Percentiles rank a stretch among this genome's conserved stretches.
These are phyloP conservation scores for Platanus orientalis DNA, from an alignment of 164 flowering plant genomes.

Conservation along the genomic window DNA sequence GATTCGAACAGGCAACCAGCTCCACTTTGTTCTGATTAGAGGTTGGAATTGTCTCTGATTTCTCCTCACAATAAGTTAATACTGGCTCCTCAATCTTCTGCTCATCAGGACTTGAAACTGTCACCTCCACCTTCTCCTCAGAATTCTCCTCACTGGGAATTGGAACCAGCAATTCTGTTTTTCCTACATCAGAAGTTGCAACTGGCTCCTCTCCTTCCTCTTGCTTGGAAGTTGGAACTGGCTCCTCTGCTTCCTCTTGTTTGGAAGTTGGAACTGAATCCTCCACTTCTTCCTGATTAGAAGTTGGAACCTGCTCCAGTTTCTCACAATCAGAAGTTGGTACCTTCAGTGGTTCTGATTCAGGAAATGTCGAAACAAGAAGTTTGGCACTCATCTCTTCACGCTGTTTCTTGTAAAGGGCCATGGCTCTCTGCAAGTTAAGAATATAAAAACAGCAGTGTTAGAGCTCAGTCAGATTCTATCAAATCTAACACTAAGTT, in stretches of 20 bases:
- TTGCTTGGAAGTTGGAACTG: not conserved
- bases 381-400: conserved; percentile 16
- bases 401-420: conserved; percentile 57
- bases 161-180: conserved; percentile 1
- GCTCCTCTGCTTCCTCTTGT: conserved; percentile 14
- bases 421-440: conserved; percentile 60
- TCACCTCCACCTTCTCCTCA: conserved; percentile 7
- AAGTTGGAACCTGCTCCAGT: not conserved
- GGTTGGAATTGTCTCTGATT: conserved; percentile 1
- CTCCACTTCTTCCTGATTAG: conserved; percentile 12
- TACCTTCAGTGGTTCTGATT: conserved; percentile 10
- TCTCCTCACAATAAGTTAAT: not conserved
- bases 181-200: conserved; percentile 7
- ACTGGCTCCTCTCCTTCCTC: conserved; percentile 9
- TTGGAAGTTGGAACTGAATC: conserved; percentile 6
- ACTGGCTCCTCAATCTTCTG: conserved; percentile 1
- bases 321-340: not conserved
- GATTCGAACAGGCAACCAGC: not conserved
- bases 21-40: conserved; percentile 10
- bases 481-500: not conserved
- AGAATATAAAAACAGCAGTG: not conserved
- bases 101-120: not conserved
- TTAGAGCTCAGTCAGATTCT: not conserved
- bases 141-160: not conserved
- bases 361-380: not conserved